Conservation (phyloP, 164 flowering plant species). For the Piper betle region DNA sequence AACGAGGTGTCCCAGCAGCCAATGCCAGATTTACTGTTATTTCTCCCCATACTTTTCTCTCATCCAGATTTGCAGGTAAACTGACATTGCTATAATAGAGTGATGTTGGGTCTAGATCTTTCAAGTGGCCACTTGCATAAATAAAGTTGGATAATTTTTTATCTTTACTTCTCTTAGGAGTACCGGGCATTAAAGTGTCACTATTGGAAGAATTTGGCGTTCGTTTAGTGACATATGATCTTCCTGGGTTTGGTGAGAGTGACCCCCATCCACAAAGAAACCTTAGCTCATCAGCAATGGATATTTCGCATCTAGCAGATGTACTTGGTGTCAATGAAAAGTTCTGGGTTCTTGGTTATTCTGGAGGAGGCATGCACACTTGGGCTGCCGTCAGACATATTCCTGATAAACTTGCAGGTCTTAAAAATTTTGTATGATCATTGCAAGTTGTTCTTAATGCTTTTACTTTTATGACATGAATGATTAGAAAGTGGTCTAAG, state of each 20-base stretch:
- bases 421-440: background rate
- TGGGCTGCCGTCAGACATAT: conserved; percentile 87
- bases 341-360: conserved; percentile 83
- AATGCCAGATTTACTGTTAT: conserved; percentile 63
- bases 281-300: conserved; percentile 75
- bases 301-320: conserved; percentile 50
- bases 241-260: conserved; percentile 99
- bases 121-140: background rate
- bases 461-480: background rate
- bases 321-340: conserved; percentile 52
- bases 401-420: conserved; percentile 78
- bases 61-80: conserved; percentile 81
- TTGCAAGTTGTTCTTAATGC: background rate
- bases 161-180: conserved; percentile 25
- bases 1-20: conserved; percentile 60
- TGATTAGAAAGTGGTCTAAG: too few relatives aligned
- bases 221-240: conserved; percentile 85
- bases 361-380: conserved; percentile 71
- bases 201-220: conserved; percentile 80
- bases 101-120: background rate
- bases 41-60: conserved; percentile 76
- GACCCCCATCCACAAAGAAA: conserved; percentile 79
- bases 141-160: background rate
- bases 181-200: conserved; percentile 56
- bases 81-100: background rate